These are phyloP conservation scores for Trichoderma sp. DNA, from an alignment of 2,329 filamentous ascomycete genomes.

Conservation along the genomic window DNA sequence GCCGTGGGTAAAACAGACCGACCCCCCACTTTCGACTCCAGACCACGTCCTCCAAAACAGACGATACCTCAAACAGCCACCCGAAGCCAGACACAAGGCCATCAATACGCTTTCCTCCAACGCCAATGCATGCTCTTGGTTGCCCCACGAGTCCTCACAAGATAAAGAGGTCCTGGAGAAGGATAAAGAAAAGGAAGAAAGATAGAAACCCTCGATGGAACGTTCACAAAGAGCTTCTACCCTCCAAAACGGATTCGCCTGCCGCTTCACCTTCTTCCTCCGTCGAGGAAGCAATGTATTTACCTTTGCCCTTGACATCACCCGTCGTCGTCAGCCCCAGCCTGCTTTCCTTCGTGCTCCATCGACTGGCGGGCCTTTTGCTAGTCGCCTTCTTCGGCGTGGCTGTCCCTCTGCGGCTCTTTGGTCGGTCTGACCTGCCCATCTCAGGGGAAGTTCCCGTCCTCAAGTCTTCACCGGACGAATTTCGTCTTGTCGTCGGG, in stretches of 20 bases:
- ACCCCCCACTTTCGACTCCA: neutral
- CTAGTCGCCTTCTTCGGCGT: conserved; percentile 36
- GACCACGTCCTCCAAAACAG: neutral
- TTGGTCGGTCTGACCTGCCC: conserved; percentile 39
- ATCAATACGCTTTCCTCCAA: conserved; percentile 24
- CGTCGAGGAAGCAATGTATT: conserved; percentile 46
- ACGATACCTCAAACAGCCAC: neutral
- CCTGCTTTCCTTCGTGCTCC: conserved; percentile 48
- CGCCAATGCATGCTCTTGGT: conserved; percentile 19
- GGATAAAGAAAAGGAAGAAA: neutral
- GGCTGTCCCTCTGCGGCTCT: conserved; percentile 36
- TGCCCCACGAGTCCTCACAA: neutral
- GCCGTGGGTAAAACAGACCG: neutral
- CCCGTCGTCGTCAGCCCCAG: conserved; percentile 35
- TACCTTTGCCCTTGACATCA: conserved; percentile 52
- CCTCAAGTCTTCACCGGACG: conserved; percentile 49
- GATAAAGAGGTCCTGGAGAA: neutral
- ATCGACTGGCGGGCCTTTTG: conserved; percentile 44
- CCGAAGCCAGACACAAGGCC: conserved; percentile 8
- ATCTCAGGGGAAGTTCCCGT: conserved; percentile 40
- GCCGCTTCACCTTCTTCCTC: conserved; percentile 43
- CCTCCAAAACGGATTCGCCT: conserved; percentile 38
- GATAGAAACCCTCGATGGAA: neutral
- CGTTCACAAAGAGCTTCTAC: conserved; percentile 48
- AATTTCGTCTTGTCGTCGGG: conserved; percentile 55